These are phyloP conservation scores for Capsella bursapastoris DNA, from an alignment of 345 rosid species.

Conservation along the genomic window DNA sequence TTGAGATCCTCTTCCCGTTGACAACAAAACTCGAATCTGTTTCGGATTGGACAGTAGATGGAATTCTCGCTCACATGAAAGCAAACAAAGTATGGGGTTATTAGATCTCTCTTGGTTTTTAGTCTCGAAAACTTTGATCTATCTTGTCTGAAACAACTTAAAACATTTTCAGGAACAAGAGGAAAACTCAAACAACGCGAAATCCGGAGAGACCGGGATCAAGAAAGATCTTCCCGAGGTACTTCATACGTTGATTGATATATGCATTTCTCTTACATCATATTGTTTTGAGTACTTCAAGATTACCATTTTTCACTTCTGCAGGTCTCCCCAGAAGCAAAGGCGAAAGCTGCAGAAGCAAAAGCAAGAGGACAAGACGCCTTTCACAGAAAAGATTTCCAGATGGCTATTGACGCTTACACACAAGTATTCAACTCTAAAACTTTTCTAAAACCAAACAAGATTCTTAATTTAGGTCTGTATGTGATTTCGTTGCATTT, in stretches of 20 bases:
- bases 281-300: neutral
- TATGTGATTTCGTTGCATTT: conserved; percentile 20
- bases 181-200: conserved; percentile 43
- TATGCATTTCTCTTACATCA: neutral
- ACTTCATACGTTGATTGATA: conserved; percentile 2
- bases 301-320: neutral
- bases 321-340: conserved; percentile 81
- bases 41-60: conserved; percentile 81
- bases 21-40: conserved; percentile 59
- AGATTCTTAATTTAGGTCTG: neutral
- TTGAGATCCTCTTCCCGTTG: conserved; percentile 74
- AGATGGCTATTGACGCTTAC: conserved; percentile 70
- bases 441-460: neutral
- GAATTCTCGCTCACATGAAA: conserved; percentile 62
- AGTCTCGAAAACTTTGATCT: neutral
- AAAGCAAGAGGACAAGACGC: conserved; percentile 93
- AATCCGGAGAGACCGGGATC: conserved; percentile 41
- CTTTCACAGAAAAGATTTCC: conserved; percentile 64
- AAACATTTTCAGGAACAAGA: conserved; percentile 54
- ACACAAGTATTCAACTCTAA: conserved; percentile 63
- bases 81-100: conserved; percentile 56
- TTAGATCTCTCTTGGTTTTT: conserved; percentile 12
- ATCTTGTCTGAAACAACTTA: conserved; percentile 6
- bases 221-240: conserved; percentile 71
- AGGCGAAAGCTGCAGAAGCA: conserved; percentile 83